phyloP scores from a whole-genome alignment of 371 early-diverging fungal species.

The Mucor indicus region DNA sequence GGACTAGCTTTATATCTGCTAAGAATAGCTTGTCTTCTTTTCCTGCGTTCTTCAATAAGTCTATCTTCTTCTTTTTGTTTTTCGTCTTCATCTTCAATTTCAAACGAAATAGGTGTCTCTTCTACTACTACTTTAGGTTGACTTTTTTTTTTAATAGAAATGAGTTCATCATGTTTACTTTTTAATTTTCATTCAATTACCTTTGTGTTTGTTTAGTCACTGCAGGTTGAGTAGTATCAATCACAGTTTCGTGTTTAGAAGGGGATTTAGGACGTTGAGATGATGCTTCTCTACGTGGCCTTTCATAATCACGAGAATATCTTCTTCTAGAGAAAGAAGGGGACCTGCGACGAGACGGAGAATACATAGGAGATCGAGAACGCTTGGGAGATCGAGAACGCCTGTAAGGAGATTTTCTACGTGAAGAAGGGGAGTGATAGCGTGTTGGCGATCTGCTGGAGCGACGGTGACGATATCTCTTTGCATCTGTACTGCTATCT shows the following conservation, averaged over 20 bases:
- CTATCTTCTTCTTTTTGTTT: slow-evolving; percentile 59
- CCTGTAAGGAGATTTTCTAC: too few species aligned
- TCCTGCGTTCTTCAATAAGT: slow-evolving; percentile 77
- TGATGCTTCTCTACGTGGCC: slow-evolving; percentile 3
- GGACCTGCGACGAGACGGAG: too few species aligned
- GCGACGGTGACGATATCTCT: too few species aligned
- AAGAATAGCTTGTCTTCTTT: slow-evolving; percentile 67
- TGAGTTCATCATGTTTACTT: neutral
- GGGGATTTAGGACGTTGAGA: slow-evolving; percentile 20
- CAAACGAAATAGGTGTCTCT: slow-evolving; percentile 23
- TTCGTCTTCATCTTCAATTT: slow-evolving; percentile 53
- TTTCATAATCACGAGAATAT: slow-evolving; percentile 21
- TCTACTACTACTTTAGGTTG: neutral
- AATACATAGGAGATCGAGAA: too few species aligned
- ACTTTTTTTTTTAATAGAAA: neutral
- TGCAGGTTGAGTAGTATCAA: too few species aligned
- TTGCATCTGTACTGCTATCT: neutral
- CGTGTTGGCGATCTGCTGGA: too few species aligned
- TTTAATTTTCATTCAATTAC: neutral
- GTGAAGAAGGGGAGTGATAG: too few species aligned
- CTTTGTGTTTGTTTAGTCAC: neutral
- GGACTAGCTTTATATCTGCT: slow-evolving; percentile 51
- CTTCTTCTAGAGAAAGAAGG: slow-evolving; percentile 8
- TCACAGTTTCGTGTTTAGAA: neutral
- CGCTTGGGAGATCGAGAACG: too few species aligned